These are phyloP conservation scores for Parasitella parasitica DNA, from an alignment of 371 early-diverging fungal genomes.

Conservation along the genomic window DNA sequence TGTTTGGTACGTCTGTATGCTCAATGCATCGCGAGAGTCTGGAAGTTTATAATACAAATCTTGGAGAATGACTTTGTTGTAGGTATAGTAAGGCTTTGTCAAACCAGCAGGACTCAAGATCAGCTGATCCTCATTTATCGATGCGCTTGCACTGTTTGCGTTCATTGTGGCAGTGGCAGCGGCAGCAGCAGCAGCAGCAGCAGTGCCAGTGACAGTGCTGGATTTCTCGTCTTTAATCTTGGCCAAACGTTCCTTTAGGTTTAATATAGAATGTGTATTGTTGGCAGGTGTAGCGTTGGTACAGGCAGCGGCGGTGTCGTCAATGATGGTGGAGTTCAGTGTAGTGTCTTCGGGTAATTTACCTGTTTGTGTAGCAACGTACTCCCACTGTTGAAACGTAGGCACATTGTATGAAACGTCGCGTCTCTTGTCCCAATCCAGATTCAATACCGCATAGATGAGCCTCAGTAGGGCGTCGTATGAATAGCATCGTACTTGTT, in stretches of 20 bases:
- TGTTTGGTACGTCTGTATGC: slow-evolving; percentile 37
- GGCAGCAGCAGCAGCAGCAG: too few relatives aligned
- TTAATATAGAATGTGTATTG: not conserved
- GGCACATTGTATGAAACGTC: slow-evolving; percentile 26
- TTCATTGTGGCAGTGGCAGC: not conserved
- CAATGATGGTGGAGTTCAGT: not conserved
- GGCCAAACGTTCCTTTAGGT: slow-evolving; percentile 15
- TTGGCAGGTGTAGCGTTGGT: too few relatives aligned
- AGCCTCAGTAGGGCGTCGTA: slow-evolving; percentile 34
- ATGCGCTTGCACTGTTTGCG: not conserved
- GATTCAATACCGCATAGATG: slow-evolving; percentile 24
- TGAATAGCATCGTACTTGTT: slow-evolving; percentile 47
- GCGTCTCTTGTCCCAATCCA: slow-evolving; percentile 28
- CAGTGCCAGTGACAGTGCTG: too few relatives aligned
- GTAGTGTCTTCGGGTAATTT: slow-evolving; percentile 7
- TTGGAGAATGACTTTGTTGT: slow-evolving; percentile 24
- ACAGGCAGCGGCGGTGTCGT: not conserved
- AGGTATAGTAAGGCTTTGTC: slow-evolving; percentile 25
- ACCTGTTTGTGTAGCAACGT: slow-evolving; percentile 17
- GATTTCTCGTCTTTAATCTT: slow-evolving; percentile 12
- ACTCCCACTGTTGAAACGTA: slow-evolving; percentile 14
- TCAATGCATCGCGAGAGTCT: slow-evolving; percentile 34
- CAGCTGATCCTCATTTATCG: not conserved
- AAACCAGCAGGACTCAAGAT: not conserved
- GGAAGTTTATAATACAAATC: slow-evolving; percentile 44